Evolutionary conservation across 176 grass and related monocot genomes (phyloP).

Genomic region (Poa annua): DNA sequence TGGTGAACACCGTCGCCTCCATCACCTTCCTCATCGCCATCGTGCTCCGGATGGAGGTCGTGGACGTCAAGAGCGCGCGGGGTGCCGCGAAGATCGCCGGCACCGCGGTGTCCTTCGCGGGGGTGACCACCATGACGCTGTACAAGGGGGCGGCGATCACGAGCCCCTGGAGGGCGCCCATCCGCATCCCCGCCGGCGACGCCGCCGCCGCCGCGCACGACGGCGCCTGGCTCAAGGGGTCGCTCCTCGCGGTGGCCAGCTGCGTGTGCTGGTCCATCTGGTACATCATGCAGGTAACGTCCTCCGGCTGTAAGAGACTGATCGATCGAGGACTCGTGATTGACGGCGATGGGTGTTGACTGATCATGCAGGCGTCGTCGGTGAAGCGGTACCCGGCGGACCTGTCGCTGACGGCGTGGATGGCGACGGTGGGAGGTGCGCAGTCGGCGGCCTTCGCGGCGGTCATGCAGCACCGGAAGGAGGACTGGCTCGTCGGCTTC

Average conservation of each 20-base stretch:
- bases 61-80: conserved; percentile 55
- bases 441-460: conserved; percentile 68
- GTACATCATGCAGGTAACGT: conserved; percentile 89
- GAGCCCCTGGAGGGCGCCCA: conserved; percentile 56
- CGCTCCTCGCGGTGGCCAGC: conserved; percentile 70
- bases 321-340: too few species aligned
- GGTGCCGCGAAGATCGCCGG: conserved; percentile 73
- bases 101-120: conserved; percentile 67
- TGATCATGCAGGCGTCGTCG: conserved; percentile 58
- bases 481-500: conserved; percentile 75
- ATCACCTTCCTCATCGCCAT: conserved; percentile 90
- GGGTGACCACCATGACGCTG: conserved; percentile 89
- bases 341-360: too few species aligned
- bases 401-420: conserved; percentile 86
- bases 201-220: background rate
- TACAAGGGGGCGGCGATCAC: conserved; percentile 68
- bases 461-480: conserved; percentile 50
- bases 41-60: conserved; percentile 77
- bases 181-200: conserved; percentile 49
- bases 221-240: conserved; percentile 66
- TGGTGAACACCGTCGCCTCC: conserved; percentile 73
- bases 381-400: conserved; percentile 84
- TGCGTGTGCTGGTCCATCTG: conserved; percentile 75
- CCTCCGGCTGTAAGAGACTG: too few species aligned
- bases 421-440: conserved; percentile 66